Evolutionary conservation across 768 basidiomycete species (phyloP), one percentile per base, ranked within the genome.

Genomic region (Suillus ampliporus): DNA sequence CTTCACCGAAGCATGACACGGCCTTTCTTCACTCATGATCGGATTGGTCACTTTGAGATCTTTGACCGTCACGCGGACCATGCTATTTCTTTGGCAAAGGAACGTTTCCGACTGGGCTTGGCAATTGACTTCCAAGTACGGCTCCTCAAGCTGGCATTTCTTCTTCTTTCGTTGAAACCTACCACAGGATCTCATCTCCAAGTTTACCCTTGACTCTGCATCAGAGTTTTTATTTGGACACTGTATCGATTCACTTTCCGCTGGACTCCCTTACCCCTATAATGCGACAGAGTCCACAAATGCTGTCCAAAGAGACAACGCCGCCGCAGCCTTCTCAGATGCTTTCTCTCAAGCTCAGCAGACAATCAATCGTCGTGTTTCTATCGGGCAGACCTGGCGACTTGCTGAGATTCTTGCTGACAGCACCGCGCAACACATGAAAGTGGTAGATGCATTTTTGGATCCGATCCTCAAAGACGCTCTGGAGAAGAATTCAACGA

Each of bases 1-100:
- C 83, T 88, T 67, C 88, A 90, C 70, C 84, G 89, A 13, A 68
- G 79, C 5, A 88, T 91, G 78, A 86, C 87, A 0, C 84, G 89
- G 1, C 89, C 89, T 0, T 90, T 91, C 78, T 91, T 91, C 76
- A 82, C 72, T 60, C 80, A 79, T 48, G 88, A 90, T 38, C 77
- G 82, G 38, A 83, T 88, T 57, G 83, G 80, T 51, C 83, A 89
- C 68, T 89, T 89, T 60, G 84, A 88, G 31, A 85, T 83, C 34
- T 89, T 89, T 66, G 84, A 83, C 58, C 76, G 80, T 13, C 85
- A 87, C 52, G 79, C 83, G 4, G 78, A 81, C 44, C 73, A 80
- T n/a, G 78, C 82, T 7, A 72, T 90, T 7, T 64, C 70, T 4
- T 72, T 79, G 50, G 78, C 84, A 50, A 81, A 80, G 51, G 70